phyloP scores from a whole-genome alignment of 208 protist genomes.

The Trypanosoma caninum region DNA sequence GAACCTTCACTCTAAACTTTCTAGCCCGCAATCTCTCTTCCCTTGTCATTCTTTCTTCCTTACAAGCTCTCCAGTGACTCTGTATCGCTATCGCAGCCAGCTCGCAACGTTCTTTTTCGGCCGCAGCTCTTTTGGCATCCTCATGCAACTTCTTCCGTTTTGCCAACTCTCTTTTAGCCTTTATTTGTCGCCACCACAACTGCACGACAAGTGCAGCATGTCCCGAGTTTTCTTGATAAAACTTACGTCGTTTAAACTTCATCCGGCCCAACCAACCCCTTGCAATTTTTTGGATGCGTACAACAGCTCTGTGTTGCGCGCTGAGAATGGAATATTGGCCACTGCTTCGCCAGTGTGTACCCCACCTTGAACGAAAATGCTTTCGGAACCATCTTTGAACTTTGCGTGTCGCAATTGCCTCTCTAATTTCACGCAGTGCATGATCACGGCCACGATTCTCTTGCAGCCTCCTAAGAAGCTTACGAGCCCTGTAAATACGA shows the following conservation, averaged over 20 bases:
- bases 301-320: conserved; percentile 41
- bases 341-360: not conserved
- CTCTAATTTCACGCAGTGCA: conserved; percentile 37
- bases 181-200: conserved; percentile 45
- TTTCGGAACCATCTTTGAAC: conserved; percentile 45
- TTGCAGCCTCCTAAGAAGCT: conserved; percentile 21
- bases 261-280: conserved; percentile 63
- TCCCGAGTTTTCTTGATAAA: conserved; percentile 30
- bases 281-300: conserved; percentile 61
- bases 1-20: conserved; percentile 13
- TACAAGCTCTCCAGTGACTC: conserved; percentile 48
- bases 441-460: conserved; percentile 19
- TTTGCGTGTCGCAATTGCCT: conserved; percentile 37
- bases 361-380: conserved; percentile 30
- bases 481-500: conserved; percentile 51
- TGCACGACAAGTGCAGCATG: conserved; percentile 41
- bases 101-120: conserved; percentile 28
- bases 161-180: conserved; percentile 25
- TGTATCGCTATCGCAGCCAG: conserved; percentile 62
- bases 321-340: conserved; percentile 12
- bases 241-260: conserved; percentile 6
- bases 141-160: conserved; percentile 22
- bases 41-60: conserved; percentile 19
- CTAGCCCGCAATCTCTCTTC: conserved; percentile 18
- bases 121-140: conserved; percentile 8